Conservation (phyloP, 257 asterid species). For the Nicotiana otophora region DNA sequence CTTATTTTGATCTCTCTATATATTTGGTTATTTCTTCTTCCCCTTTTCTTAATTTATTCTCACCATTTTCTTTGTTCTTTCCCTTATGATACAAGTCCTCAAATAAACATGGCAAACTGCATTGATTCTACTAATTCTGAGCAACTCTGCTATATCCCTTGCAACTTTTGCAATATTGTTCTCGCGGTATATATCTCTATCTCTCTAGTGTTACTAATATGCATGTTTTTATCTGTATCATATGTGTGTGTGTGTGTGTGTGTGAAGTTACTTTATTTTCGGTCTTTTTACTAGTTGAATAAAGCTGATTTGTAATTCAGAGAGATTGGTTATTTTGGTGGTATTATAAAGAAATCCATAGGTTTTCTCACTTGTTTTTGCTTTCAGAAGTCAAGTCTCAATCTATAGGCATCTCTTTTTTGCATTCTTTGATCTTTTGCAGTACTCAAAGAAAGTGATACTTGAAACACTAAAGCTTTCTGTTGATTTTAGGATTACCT, state of each 20-base stretch:
- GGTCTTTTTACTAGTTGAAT: constrained; percentile 18
- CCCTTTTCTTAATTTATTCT: no score
- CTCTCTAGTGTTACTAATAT: neutral
- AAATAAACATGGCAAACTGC: constrained; percentile 25
- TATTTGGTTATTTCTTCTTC: no score
- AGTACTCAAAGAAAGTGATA: constrained; percentile 41
- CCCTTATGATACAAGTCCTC: neutral
- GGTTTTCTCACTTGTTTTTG: neutral
- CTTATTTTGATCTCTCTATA: no score
- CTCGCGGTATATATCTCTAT: constrained; percentile 56
- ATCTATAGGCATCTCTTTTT: constrained; percentile 40
- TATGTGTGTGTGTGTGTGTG: neutral
- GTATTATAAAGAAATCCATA: neutral
- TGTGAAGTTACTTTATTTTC: neutral
- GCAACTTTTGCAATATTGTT: constrained; percentile 84
- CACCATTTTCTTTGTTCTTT: neutral
- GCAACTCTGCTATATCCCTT: constrained; percentile 85
- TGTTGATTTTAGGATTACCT: neutral
- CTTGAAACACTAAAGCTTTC: neutral
- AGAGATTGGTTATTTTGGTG: neutral
- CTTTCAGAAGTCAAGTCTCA: constrained; percentile 49
- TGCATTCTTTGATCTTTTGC: constrained; percentile 22
- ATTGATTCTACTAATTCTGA: constrained; percentile 47
- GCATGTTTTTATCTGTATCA: neutral
- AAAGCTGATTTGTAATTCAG: constrained; percentile 39